Evolutionary conservation across 139 green algal genomes (phyloP), one percentile per base, ranked within the genome.

Genomic region (Raphidocelis subcapitata): DNA sequence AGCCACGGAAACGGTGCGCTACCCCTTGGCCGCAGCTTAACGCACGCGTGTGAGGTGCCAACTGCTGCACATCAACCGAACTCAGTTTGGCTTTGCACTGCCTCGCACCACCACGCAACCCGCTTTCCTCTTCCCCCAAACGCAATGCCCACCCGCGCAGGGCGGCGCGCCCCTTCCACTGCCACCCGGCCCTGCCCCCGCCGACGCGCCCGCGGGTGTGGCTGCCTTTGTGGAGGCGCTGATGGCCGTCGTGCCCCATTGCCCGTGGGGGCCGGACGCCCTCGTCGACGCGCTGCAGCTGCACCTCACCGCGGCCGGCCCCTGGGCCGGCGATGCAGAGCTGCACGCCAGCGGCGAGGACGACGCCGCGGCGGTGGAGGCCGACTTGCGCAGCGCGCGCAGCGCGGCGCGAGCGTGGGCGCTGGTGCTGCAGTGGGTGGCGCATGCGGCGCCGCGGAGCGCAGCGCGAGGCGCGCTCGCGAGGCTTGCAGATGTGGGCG

Each of bases 391-490:
- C 4, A 59, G 49, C 5, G 69, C 57, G 23, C 59, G 69, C 10
- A 36, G 31, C 0, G 54, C 46, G 12, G 44, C 63, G 47, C 70
- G 69, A 23, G 61, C 46, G n/a, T 70, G 60, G 70, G 70, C 47
- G 24, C 70, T 77, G 55, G 70, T 77, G 12, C 54, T 49, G 15
- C 70, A 77, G n/a, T 77, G 70, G 70, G 70, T 77, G 32, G 52
- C 69, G 62, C 61, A 69, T n/a, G 70, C 61, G 10, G 47, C n/a
- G 1, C 47, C 31, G 14, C 26, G 32, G 23, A 62, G 28, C 62
- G 35, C 44, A 1, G 44, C 61, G 10, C 8, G 41, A 12, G 46
- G 31, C 0, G 61, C 60, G 23, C 35, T 77, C 1, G 49, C 61
- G 20, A 46, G 49, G 36, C 70, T 77, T 2, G 70, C 70, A 21